Evolutionary conservation across 1,284 basidiomycete species (phyloP).

Genomic region (Salmacisia buchloeana): DNA sequence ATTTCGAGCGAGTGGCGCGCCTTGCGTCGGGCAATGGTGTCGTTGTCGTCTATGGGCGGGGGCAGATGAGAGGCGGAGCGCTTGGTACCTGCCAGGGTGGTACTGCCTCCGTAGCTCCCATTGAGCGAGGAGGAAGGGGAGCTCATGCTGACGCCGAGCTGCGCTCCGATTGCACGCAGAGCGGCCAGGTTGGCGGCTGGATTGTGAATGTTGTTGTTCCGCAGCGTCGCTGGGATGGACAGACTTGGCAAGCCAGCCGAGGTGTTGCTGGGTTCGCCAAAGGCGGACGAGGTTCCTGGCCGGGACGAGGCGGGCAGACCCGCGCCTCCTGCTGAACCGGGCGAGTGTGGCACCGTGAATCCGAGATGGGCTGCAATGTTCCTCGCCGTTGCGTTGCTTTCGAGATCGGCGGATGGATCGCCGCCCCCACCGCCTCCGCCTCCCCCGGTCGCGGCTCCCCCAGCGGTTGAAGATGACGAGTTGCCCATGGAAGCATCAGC

Average conservation of each 20-base stretch:
- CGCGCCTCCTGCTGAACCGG: not conserved
- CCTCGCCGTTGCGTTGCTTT: not conserved
- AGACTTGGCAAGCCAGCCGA: not conserved
- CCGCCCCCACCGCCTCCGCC: no score
- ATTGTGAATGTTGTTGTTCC: constrained; percentile 1
- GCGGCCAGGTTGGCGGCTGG: not conserved
- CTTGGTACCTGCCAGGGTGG: not conserved
- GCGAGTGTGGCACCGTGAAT: not conserved
- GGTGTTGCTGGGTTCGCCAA: constrained; percentile 5
- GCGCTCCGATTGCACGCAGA: not conserved
- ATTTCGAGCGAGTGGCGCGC: constrained; percentile 6
- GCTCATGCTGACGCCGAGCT: not conserved
- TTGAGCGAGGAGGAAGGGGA: not conserved
- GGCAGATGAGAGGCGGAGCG: not conserved
- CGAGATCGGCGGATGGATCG: not conserved
- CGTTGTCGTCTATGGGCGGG: not conserved
- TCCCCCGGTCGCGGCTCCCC: no score
- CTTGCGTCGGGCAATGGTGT: constrained; percentile 3
- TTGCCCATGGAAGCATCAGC: no score
- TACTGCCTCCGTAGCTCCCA: not conserved
- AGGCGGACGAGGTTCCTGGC: not conserved
- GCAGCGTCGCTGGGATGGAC: not conserved
- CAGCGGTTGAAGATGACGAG: no score
- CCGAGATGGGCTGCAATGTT: constrained; percentile 4
- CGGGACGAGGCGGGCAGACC: constrained; percentile 2